These are phyloP conservation scores for Paecilomyces fulvus DNA, from an alignment of 2,329 filamentous ascomycete species.

Conservation along the genomic window DNA sequence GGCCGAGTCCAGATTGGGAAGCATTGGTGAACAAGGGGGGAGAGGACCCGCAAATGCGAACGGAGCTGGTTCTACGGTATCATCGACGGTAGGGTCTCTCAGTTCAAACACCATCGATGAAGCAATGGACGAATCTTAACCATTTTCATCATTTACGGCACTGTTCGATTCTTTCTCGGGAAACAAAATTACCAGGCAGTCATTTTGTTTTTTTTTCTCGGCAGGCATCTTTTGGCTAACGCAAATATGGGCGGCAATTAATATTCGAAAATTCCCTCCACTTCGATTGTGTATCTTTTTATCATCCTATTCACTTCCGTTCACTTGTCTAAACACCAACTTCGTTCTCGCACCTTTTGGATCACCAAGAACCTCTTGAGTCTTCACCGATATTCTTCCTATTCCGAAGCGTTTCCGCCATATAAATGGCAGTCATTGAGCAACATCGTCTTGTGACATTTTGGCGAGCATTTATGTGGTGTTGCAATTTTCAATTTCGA, in stretches of 20 bases:
- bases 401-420: neutral
- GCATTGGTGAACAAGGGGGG: constrained; percentile 15
- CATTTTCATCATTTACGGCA: neutral
- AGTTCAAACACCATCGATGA: constrained; percentile 13
- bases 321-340: neutral
- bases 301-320: neutral
- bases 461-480: neutral
- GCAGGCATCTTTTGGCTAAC: neutral
- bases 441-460: neutral
- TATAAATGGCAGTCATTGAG: neutral
- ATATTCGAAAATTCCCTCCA: neutral
- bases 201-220: neutral
- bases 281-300: neutral
- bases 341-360: neutral
- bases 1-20: constrained; percentile 18
- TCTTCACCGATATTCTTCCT: neutral
- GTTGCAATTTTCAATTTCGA: neutral
- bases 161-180: neutral
- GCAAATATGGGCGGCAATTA: neutral
- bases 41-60: constrained; percentile 4
- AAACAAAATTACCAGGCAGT: neutral
- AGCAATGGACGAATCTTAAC: constrained; percentile 12
- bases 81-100: constrained; percentile 2
- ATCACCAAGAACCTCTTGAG: neutral
- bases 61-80: constrained; percentile 2